Conservation (phyloP, 352 stramenopile species). For the Blastocystis sp. region DNA sequence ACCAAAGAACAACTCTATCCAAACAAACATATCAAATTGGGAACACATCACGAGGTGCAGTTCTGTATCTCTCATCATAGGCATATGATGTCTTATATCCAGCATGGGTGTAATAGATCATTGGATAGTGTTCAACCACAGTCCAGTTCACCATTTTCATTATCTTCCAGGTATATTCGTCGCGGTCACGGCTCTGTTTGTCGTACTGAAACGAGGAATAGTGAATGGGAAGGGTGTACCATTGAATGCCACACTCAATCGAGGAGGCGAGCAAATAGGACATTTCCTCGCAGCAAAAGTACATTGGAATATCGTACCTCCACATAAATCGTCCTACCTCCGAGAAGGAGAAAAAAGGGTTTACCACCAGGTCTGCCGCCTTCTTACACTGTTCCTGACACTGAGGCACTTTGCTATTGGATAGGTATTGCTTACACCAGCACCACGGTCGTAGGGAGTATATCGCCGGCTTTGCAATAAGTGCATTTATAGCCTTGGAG, state of each 20-base stretch:
- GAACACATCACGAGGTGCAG: too few species aligned
- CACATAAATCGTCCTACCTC: constrained; percentile 39
- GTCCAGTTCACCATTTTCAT: constrained; percentile 49
- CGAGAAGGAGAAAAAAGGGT: constrained; percentile 49
- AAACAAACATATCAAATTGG: too few species aligned
- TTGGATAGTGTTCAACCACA: constrained; percentile 3
- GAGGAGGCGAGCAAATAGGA: constrained; percentile 16
- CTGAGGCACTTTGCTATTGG: background rate
- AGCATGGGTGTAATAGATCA: constrained; percentile 35
- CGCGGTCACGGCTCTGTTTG: background rate
- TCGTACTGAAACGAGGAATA: constrained; percentile 32
- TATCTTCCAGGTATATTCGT: constrained; percentile 6
- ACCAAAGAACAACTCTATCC: too few species aligned
- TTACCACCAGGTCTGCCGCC: constrained; percentile 24
- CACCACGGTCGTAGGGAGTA: constrained; percentile 26
- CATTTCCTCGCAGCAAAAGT: constrained; percentile 58
- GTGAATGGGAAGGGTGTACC: background rate
- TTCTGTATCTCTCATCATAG: constrained; percentile 14
- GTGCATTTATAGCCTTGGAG: background rate
- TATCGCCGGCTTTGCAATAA: background rate
- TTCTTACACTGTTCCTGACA: background rate
- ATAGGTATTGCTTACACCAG: constrained; percentile 32
- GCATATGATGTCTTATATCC: background rate
- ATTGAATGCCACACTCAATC: constrained; percentile 32
- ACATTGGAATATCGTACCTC: constrained; percentile 60